Evolutionary conservation across 164 flowering plant genomes (phyloP).

Genomic region (Saururus chinensis): DNA sequence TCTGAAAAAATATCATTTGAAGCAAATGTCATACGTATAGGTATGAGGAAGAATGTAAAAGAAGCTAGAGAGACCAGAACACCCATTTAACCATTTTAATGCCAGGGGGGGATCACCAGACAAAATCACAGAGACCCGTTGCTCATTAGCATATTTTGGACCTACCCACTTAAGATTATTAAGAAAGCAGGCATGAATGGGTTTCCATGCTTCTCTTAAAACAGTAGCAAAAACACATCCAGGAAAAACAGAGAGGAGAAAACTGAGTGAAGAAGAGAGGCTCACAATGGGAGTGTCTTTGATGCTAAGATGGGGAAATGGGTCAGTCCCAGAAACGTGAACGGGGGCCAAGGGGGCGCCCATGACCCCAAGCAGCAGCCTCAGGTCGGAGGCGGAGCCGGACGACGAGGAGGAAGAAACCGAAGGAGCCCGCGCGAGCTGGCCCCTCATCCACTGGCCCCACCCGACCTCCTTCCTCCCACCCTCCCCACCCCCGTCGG

Average conservation of each 20-base stretch:
- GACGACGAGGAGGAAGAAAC: slow-evolving; percentile 26
- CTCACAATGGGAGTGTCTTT: slow-evolving; percentile 66
- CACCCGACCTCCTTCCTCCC: slow-evolving; percentile 49
- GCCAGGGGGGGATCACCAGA: no score
- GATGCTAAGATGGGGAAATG: slow-evolving; percentile 53
- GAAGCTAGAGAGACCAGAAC: no score
- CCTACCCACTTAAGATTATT: no score
- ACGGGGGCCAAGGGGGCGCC: slow-evolving; percentile 80
- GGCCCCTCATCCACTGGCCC: slow-evolving; percentile 85
- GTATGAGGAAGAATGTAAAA: no score
- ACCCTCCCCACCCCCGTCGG: slow-evolving; percentile 31
- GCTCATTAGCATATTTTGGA: no score
- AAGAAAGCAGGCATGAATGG: no score
- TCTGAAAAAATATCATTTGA: no score
- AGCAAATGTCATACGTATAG: no score
- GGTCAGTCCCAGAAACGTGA: slow-evolving; percentile 41
- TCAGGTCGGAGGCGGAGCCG: slow-evolving; percentile 47
- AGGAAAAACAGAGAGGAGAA: not conserved
- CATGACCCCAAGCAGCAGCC: slow-evolving; percentile 55
- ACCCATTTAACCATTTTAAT: no score
- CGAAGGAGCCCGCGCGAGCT: slow-evolving; percentile 55
- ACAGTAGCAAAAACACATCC: no score
- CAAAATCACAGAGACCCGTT: no score
- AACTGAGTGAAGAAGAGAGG: slow-evolving; percentile 5
- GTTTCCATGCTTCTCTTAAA: no score